Evolutionary conservation across 805 yeast species (phyloP), one percentile per base, ranked within the genome.

Genomic region (Soucietia sequanensis): DNA sequence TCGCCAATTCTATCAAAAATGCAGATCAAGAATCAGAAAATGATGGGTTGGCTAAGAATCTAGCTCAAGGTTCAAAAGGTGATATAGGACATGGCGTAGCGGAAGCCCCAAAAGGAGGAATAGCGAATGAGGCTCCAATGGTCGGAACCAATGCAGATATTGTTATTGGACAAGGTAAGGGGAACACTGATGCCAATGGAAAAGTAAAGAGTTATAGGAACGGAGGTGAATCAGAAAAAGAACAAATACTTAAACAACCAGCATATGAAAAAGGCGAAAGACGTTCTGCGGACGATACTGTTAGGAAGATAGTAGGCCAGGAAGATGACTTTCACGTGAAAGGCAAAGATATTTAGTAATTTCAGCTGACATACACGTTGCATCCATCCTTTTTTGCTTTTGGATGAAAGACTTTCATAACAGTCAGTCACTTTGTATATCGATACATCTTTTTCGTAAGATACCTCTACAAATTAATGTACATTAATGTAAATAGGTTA

Each of bases 101-200:
- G 12, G 72, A 68, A 35, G 74, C 74, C 3, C 74, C 74, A 9
- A 65, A 63, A 45, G 74, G 74, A 10, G 74, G 74, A 2, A 53
- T 66, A 37, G 74, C 72, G 25, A 68, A 68, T 46, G 74, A 68
- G 44, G 72, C 64, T 1, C 65, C 66, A 13, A 38, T 65, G 1
- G 74, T 68, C 2, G 72, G 72, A 6, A 62, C 53, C 32, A 67
- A 65, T 41, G 69, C 61, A 37, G 68, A 58, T 19, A 33, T 43
- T 36, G 30, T 52, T 12, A 42, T 51, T 12, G 59, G 58, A 9
- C 42, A 48, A 2, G 54, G 47, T 6, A 52, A 50, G 24, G 38
- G 43, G 17, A 37, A 41, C 14, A 34, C 39, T 6, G 35, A 35
- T 7, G 34, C 33, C 6, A 27, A 35, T 25, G 23, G 27, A 23